Evolutionary conservation across 345 rosid genomes (phyloP), one percentile per base, ranked within the genome.

Genomic region (Leavenworthia alabamica): DNA sequence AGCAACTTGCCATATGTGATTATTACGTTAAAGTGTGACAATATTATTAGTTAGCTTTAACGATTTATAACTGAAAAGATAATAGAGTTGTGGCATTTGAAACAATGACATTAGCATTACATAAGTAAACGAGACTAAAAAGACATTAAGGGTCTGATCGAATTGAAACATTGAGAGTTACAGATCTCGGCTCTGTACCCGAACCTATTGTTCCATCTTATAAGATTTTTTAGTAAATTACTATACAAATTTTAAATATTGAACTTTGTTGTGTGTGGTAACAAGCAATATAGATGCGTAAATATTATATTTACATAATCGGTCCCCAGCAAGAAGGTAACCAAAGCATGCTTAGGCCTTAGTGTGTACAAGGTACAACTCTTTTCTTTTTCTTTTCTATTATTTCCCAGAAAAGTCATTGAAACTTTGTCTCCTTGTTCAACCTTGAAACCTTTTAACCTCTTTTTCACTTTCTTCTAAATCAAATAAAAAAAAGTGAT

Each of bases 1-100:
- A 32, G 63, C 73, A 73, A 68, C 23, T 60, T 51, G 31, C 69
- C 62, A 78, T 73, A 44, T 39, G 32, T 60, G 62, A 52, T 60
- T 44, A 54, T 69, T 69, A 28, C 67, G 46, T 12, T 54, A 50
- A 43, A 68, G 10, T 54, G 66, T 60, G 73, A 4, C 43, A 56
- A 22, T 3, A 23, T 23, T 23, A 23, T 23, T 23, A 23, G 24
- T 48, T 67, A 40, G 26, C 37, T 45, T 67, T 36, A 4, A 24
- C 8, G 4, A 13, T 24, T 13, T 20, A 1, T 26, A 8, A 36
- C 40, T 36, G 2, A 11, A 16, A 33, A 59, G 3, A 1, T n/a
- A 4, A 26, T 8, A 29, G 7, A 43, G 22, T 39, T 37, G 46
- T 23, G 47, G 14, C 23, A 19, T 44, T 44, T 23, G 3, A 32